Percentiles rank a stretch among this genome's conserved stretches.
Conservation (phyloP, 2,329 filamentous ascomycete genomes). For the Fusarium foetens region DNA sequence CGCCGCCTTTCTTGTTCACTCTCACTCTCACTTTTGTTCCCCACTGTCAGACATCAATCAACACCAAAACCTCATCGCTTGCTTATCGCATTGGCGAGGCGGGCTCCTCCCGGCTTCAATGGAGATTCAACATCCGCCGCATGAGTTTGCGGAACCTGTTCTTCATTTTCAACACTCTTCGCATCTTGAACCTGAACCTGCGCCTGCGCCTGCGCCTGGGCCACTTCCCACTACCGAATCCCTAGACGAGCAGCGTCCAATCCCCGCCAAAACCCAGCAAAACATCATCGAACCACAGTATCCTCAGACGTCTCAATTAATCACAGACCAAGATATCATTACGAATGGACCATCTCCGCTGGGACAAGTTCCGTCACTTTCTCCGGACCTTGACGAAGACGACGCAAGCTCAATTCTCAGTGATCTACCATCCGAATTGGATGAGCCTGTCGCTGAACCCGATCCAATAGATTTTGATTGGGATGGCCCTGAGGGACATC, state of each 20-base stretch:
- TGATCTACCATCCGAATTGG: slow-evolving; percentile 30
- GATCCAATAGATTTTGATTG: slow-evolving; percentile 49
- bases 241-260: slow-evolving; percentile 26
- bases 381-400: slow-evolving; percentile 19
- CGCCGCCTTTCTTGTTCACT: slow-evolving; percentile 5
- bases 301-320: slow-evolving; percentile 11
- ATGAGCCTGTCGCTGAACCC: slow-evolving; percentile 39
- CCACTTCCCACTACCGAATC: slow-evolving; percentile 14
- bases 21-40: not conserved
- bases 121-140: slow-evolving; percentile 36
- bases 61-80: slow-evolving; percentile 9
- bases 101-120: slow-evolving; percentile 33
- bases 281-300: slow-evolving; percentile 35
- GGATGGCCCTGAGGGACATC: slow-evolving; percentile 46
- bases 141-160: slow-evolving; percentile 13
- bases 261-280: slow-evolving; percentile 28
- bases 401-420: slow-evolving; percentile 42
- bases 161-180: slow-evolving; percentile 22
- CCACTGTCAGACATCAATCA: slow-evolving; percentile 16
- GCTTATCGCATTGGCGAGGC: slow-evolving; percentile 33
- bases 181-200: slow-evolving; percentile 14
- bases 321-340: not conserved
- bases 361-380: not conserved
- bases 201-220: slow-evolving; percentile 9
- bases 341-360: not conserved